Evolutionary conservation across 257 asterid genomes (phyloP), one percentile per base, ranked within the genome.

Genomic region (Solanum chiquidenum): DNA sequence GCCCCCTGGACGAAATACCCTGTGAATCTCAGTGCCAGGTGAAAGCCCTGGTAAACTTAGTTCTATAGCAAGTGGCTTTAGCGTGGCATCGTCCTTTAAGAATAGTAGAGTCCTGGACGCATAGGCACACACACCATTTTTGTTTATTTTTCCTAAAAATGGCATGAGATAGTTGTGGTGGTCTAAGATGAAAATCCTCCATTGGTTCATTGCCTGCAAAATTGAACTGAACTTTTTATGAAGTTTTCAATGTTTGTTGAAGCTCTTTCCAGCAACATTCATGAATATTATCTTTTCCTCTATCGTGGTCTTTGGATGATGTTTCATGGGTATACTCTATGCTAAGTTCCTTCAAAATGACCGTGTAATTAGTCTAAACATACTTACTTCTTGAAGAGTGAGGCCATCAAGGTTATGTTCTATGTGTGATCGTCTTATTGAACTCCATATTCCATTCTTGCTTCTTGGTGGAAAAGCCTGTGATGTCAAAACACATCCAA

Each of bases 101-200:
- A 91, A 93, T 49, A 93, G 89, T 14, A 93, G 86, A 23, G 95
- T 93, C 60, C 94, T 89, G 6, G 95, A 90, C 52, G 94, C 95
- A 60, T 93, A 93, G 62, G 93, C 93, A 42, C 87, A 87, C 83
- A 72, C 79, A 23, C 86, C 90, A 23, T 87, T 73, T 38, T 84
- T 46, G 88, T 91, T 90, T 42, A 90, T 91, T 88, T 86, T 83
- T 7, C 46, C 75, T 84, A 91, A 82, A 85, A 89, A 90, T 68
- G 92, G 93, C 91, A 93, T 89, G 73, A 93, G 92, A 88, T 90
- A 89, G 86, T 93, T 92, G 87, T 93, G 95, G 90, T 91, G 94
- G 83, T 93, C 94, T 80, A 93, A 88, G 68, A 88, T 89, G 90
- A 91, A 91, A 84, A 93, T 90, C 89, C 94, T 91, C 90, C 88